phyloP scores from a whole-genome alignment of 2,329 filamentous ascomycete genomes.

The Penicillium psychrosexuale region DNA sequence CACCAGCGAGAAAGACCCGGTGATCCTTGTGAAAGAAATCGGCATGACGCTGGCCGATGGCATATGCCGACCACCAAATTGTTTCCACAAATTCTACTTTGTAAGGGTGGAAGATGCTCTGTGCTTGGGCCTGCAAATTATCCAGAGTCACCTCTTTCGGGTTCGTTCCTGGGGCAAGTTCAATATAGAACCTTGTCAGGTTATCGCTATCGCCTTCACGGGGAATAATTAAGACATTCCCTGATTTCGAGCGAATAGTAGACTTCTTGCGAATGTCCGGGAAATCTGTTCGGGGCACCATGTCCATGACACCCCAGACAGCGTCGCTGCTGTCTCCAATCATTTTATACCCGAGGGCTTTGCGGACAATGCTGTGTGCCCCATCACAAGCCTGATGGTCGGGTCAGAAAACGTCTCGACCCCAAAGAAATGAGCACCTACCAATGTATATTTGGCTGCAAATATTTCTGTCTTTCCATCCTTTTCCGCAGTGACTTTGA shows the following conservation, averaged over 20 bases:
- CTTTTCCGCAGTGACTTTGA: constrained; percentile 45
- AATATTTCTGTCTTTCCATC: constrained; percentile 42
- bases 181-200: constrained; percentile 62
- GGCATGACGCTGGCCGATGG: constrained; percentile 68
- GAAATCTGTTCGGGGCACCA: constrained; percentile 50
- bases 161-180: constrained; percentile 51
- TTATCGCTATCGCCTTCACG: constrained; percentile 54
- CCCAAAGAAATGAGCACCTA: constrained; percentile 30
- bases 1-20: constrained; percentile 66
- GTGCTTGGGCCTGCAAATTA: constrained; percentile 53
- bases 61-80: constrained; percentile 68
- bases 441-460: constrained; percentile 52
- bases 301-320: constrained; percentile 58
- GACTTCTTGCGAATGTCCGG: constrained; percentile 52
- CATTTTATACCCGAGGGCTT: constrained; percentile 51
- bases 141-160: constrained; percentile 53
- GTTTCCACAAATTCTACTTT: constrained; percentile 54
- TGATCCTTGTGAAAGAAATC: constrained; percentile 64
- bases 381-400: constrained; percentile 47
- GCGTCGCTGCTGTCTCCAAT: constrained; percentile 57
- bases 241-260: constrained; percentile 47
- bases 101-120: constrained; percentile 55
- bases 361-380: constrained; percentile 43
- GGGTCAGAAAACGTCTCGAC: neutral
- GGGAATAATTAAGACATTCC: constrained; percentile 51